Percentiles rank a stretch among this genome's conserved stretches.
Conservation (phyloP, 2,329 filamentous ascomycete species). For the Rutstroemia sp. region DNA sequence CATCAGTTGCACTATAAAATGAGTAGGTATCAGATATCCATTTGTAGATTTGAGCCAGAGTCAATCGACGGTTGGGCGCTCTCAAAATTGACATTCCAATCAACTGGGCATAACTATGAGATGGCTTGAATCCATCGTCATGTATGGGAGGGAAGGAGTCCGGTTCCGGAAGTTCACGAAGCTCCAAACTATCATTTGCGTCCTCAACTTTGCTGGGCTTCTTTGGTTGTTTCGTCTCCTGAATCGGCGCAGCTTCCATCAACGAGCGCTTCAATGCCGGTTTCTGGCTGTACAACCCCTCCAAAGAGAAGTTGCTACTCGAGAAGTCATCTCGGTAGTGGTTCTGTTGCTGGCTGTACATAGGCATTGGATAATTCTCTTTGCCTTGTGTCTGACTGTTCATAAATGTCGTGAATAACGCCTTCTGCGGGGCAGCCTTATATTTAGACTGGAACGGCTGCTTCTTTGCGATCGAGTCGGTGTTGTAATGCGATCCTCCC, state of each 20-base stretch:
- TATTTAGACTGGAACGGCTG: slow-evolving; percentile 49
- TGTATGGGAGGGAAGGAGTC: slow-evolving; percentile 69
- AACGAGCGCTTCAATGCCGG: slow-evolving; percentile 52
- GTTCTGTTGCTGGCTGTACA: slow-evolving; percentile 41
- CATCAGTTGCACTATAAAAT: slow-evolving; percentile 78
- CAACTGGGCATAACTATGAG: slow-evolving; percentile 87
- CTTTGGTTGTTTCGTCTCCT: slow-evolving; percentile 60
- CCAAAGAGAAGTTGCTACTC: slow-evolving; percentile 40
- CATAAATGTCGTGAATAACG: slow-evolving; percentile 36
- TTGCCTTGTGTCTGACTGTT: slow-evolving; percentile 38
- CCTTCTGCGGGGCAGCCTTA: slow-evolving; percentile 44
- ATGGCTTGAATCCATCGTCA: slow-evolving; percentile 84
- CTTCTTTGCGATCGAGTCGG: slow-evolving; percentile 65
- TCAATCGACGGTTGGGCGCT: slow-evolving; percentile 74
- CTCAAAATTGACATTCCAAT: slow-evolving; percentile 96
- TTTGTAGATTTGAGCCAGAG: slow-evolving; percentile 93
- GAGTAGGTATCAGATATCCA: slow-evolving; percentile 96
- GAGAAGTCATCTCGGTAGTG: slow-evolving; percentile 24
- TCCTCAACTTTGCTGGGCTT: slow-evolving; percentile 50
- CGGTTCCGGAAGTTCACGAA: slow-evolving; percentile 30
- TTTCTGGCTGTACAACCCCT: slow-evolving; percentile 44
- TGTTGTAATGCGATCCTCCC: slow-evolving; percentile 42
- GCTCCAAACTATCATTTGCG: slow-evolving; percentile 38
- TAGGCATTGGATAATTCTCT: slow-evolving; percentile 42
- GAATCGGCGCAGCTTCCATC: slow-evolving; percentile 66